phyloP scores from a whole-genome alignment of 2,329 filamentous ascomycete species.

The Aspergillus latus region DNA sequence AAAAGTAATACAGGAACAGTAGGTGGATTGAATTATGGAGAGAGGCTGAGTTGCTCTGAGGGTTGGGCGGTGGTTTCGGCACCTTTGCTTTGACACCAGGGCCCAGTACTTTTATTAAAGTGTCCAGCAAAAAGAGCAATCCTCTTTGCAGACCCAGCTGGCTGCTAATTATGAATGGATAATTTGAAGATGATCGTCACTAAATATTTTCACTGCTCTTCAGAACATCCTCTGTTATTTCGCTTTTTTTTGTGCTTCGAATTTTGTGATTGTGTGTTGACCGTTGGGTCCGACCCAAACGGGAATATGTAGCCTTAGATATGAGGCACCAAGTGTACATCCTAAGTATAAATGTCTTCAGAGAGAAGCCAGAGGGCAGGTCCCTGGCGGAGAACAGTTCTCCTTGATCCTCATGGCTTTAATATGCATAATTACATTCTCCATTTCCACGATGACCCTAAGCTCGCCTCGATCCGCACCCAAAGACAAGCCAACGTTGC shows the following conservation, averaged over 20 bases:
- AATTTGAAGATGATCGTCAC: background rate
- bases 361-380: background rate
- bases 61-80: conserved; percentile 14
- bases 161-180: background rate
- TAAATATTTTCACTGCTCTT: background rate
- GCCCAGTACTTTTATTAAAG: background rate
- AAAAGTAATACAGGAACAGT: conserved; percentile 1
- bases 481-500: conserved; percentile 29
- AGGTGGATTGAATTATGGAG: background rate
- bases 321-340: conserved; percentile 4
- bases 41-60: conserved; percentile 1
- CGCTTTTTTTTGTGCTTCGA: background rate
- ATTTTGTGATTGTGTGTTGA: conserved; percentile 12
- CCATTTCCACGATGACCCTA: conserved; percentile 25
- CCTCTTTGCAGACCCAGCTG: background rate
- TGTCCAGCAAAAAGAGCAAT: background rate
- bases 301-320: conserved; percentile 3
- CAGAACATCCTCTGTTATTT: background rate
- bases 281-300: conserved; percentile 5
- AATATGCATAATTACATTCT: conserved; percentile 18
- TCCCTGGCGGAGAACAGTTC: background rate
- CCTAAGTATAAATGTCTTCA: background rate
- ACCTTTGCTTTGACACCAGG: conserved; percentile 7
- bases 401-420: too few relatives aligned
- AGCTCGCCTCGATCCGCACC: conserved; percentile 29